phyloP scores from a whole-genome alignment of 2,329 filamentous ascomycete genomes.

The Colletotrichum viniferum region DNA sequence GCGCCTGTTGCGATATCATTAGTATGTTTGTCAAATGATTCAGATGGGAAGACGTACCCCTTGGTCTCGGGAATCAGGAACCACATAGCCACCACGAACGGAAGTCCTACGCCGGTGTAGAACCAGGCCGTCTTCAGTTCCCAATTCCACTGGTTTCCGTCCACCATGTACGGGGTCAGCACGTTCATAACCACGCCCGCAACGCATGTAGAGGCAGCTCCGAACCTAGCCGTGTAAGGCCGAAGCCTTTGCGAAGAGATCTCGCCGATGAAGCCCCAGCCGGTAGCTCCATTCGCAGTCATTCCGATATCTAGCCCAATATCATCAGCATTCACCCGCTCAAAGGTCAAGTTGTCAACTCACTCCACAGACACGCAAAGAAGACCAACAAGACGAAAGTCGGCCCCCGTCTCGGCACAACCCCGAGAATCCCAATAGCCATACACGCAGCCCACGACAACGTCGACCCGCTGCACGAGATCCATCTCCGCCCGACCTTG shows the following conservation, averaged over 20 bases:
- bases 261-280: slow-evolving; percentile 36
- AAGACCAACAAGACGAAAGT: slow-evolving; percentile 24
- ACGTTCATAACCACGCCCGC: slow-evolving; percentile 26
- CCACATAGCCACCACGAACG: slow-evolving; percentile 31
- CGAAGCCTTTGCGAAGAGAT: slow-evolving; percentile 39
- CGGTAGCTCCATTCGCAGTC: slow-evolving; percentile 29
- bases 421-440: slow-evolving; percentile 24
- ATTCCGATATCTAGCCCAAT: slow-evolving; percentile 25
- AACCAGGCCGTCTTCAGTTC: slow-evolving; percentile 35
- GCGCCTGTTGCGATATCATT: neutral
- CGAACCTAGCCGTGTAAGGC: slow-evolving; percentile 34
- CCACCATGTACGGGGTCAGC: slow-evolving; percentile 36
- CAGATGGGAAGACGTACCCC: slow-evolving; percentile 7
- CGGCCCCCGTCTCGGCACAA: slow-evolving; percentile 16
- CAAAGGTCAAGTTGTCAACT: neutral
- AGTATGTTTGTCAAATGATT: neutral
- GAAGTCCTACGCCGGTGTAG: slow-evolving; percentile 30
- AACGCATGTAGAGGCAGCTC: slow-evolving; percentile 28
- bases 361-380: slow-evolving; percentile 28
- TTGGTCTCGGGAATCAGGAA: slow-evolving; percentile 21
- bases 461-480: slow-evolving; percentile 21
- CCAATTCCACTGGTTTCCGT: slow-evolving; percentile 34
- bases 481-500: slow-evolving; percentile 20
- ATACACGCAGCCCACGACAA: slow-evolving; percentile 21
- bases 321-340: neutral